Percentiles rank a stretch among this genome's conserved stretches.
phyloP scores from a whole-genome alignment of 306 rosid genomes.

The Vachellia pachyceras region DNA sequence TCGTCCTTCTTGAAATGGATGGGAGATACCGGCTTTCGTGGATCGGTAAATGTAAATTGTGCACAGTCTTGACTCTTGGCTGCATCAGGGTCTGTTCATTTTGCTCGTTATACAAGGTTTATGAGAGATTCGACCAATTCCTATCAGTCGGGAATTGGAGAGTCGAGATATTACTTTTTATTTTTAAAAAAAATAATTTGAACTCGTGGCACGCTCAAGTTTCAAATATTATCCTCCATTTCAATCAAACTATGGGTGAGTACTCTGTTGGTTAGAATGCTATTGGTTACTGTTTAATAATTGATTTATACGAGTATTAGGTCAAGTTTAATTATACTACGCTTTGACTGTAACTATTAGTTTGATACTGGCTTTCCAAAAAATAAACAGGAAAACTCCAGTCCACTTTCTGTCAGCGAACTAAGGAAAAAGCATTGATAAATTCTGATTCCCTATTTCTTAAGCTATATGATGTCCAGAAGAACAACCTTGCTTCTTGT shows the following conservation, averaged over 20 bases:
- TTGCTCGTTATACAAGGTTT: constrained; percentile 33
- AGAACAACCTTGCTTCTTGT: background rate
- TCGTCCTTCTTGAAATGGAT: constrained; percentile 40
- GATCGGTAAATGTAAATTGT: constrained; percentile 55
- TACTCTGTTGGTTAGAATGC: background rate
- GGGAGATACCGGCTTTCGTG: constrained; percentile 45
- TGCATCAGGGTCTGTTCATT: constrained; percentile 36
- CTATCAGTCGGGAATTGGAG: constrained; percentile 23
- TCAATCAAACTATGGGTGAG: background rate
- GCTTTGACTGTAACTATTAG: background rate
- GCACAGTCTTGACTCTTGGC: constrained; percentile 46
- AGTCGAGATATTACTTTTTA: background rate
- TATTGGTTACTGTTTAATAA: background rate
- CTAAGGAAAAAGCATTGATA: background rate
- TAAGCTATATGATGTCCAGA: background rate
- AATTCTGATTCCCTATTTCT: background rate
- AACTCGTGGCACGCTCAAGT: constrained; percentile 13
- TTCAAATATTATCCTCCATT: background rate
- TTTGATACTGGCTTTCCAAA: background rate
- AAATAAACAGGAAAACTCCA: background rate
- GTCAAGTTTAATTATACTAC: too few relatives aligned
- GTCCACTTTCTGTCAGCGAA: background rate
- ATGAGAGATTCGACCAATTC: constrained; percentile 33
- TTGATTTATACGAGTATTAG: too few relatives aligned
- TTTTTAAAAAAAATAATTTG: background rate